phyloP scores from a whole-genome alignment of 2,329 filamentous ascomycete species.

The Botryotinia convoluta region DNA sequence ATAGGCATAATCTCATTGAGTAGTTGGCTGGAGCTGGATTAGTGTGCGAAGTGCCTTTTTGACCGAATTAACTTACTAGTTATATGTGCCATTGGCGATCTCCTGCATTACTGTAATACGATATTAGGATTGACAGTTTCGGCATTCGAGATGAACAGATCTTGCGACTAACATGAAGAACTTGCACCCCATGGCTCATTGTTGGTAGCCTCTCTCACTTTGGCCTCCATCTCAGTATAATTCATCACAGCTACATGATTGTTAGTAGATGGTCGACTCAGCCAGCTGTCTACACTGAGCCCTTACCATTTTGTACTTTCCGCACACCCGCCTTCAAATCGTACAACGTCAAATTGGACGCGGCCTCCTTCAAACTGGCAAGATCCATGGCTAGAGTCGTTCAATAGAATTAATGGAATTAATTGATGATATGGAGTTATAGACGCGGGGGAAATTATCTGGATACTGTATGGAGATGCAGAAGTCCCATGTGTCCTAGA shows the following conservation, averaged over 20 bases:
- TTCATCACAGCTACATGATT: constrained; percentile 66
- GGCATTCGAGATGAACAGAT: constrained; percentile 2
- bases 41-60: constrained; percentile 14
- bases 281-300: constrained; percentile 30
- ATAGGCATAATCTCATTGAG: constrained; percentile 99
- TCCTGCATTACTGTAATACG: constrained; percentile 72
- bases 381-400: constrained; percentile 56
- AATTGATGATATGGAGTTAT: constrained; percentile 10
- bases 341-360: constrained; percentile 71
- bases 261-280: constrained; percentile 30
- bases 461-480: constrained; percentile 18
- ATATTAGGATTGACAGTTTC: constrained; percentile 5
- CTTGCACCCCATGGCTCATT: constrained; percentile 84
- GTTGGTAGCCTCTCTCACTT: constrained; percentile 95
- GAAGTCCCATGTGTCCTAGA: constrained; percentile 16
- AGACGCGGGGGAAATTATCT: constrained; percentile 21
- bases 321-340: constrained; percentile 73
- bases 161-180: constrained; percentile 21
- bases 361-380: constrained; percentile 64
- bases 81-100: constrained; percentile 96
- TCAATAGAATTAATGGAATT: background rate
- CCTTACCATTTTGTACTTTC: constrained; percentile 74
- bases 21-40: constrained; percentile 64
- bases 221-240: constrained; percentile 72
- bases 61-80: constrained; percentile 77